These are phyloP conservation scores for Cryomyces minteri DNA, from an alignment of 495 filamentous ascomycete genomes.

Conservation along the genomic window DNA sequence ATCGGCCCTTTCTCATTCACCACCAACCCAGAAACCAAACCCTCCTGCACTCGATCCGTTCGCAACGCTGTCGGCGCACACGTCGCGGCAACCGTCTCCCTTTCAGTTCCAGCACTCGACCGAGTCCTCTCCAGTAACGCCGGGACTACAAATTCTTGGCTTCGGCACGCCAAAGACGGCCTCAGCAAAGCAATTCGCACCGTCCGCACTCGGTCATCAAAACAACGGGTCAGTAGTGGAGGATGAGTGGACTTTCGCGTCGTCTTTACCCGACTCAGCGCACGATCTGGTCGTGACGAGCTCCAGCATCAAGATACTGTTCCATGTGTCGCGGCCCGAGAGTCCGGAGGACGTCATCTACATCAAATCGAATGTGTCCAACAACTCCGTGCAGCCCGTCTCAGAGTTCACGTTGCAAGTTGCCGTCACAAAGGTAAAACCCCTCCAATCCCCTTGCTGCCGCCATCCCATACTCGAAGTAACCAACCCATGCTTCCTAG, in stretches of 20 bases:
- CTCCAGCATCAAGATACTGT: conserved; percentile 33
- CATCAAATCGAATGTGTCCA: conserved; percentile 54
- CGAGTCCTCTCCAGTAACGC: not conserved
- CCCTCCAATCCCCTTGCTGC: not conserved
- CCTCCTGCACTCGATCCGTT: conserved; percentile 17
- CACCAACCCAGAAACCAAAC: conserved; percentile 21
- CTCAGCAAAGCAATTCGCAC: no score
- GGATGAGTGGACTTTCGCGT: conserved; percentile 91
- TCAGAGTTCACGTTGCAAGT: conserved; percentile 75
- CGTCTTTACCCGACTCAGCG: conserved; percentile 54
- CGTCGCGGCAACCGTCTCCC: conserved; percentile 19
- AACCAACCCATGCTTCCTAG: conserved; percentile 21
- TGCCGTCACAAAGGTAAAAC: conserved; percentile 74
- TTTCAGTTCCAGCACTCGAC: conserved; percentile 25
- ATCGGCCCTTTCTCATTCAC: conserved; percentile 17
- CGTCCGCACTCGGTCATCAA: not conserved
- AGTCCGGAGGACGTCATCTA: conserved; percentile 31
- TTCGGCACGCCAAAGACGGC: no score
- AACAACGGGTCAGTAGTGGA: conserved; percentile 31
- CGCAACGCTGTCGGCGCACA: conserved; percentile 11
- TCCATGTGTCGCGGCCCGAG: conserved; percentile 21
- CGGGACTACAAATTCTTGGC: no score
- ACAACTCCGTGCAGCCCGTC: conserved; percentile 49
- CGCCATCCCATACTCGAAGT: not conserved
- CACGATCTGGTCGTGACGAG: conserved; percentile 44